Base-by-base conservation (phyloP, 2,329 filamentous ascomycete species). In the Aureobasidium mangrovei region DNA sequence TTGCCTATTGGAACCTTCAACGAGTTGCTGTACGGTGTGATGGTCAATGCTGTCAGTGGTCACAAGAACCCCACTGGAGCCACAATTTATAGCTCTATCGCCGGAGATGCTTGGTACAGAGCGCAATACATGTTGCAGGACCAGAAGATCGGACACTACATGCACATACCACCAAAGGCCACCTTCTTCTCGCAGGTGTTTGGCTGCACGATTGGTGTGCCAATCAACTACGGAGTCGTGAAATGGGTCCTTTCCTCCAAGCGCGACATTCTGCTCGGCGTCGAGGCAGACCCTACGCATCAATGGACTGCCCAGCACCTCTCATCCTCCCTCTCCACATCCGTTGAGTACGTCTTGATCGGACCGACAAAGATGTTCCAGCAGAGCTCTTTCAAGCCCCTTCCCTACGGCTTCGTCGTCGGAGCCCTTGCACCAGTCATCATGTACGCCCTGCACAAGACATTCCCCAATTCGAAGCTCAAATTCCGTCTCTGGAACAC, bases 81-180 rank as follows among this genome's bases (percentile, higher is more conserved):
- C 1, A 77, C 76, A 0, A 71, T 77, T 0, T 83, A 83, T 60
- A 77, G 80, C 6, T 68, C 76, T 7, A 81, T 83, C 12, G 79
- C 80, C 1, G 80, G 80, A 9, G 78, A 82, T 52, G 78, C 80
- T 2, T 83, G 80, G 80, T 82, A 81, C 55, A 67, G 77, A 12
- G 77, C 77, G 0, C 77, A 79, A 58, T 72, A 74, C 26, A 80
- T 81, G 70, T 69, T 83, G 0, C 79, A 83, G 60, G 81, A 84
- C 60, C 77, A 79, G 62, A 81, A 83, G 61, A 81, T 83, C n/a
- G 80, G 79, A 0, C 79, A 83, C 59, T 83, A 83, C 59, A 80
- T 81, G 75, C 79, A 83, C 52, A 72, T 83, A 0, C 78, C 80
- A 0, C 80, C 80, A 1, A 75, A 77, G 9, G 70, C 75, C 0